Base-by-base conservation (phyloP, 345 rosid species). In the Trapa incisa region DNA sequence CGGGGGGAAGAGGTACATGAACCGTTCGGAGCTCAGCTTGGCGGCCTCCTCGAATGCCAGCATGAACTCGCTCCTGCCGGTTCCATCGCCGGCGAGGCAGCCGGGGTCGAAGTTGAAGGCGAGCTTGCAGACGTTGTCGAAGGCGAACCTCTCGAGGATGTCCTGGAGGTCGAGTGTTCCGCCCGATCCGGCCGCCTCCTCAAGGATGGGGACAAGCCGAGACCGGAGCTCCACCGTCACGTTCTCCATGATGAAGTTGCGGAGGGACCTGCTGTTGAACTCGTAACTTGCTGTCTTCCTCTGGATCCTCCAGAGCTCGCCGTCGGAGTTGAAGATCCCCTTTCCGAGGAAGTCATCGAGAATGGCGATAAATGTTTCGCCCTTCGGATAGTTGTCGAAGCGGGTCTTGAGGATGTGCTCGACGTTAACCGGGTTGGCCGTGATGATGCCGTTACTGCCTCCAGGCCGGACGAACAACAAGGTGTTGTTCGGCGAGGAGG, bases 121-220 rank as follows among this genome's bases (percentile, higher is more conserved):
- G 1, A 75, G 29, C 64, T 72, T 58, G 61, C 76, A 78, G 8
- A 78, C 63, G 32, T 69, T 67, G 45, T 75, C 74, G 39, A 78
- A 78, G 1, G 72, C 60, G 43, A 72, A 72, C 33, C 66, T 33
- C 68, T 78, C 71, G 43, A 77, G 42, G n/a, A 74, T 29, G 32
- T 74, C 78, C 9, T 74, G 74, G 37, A 74, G 63, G 52, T 74
- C 77, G 14, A 78, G 5, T 1, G 47, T 58, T 14, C 37, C 33
- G 6, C 50, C 48, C 22, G 41, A 36, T 17, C 47, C 2, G 0
- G 66, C 61, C 32, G 73, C 80, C 11, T 50, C 33, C 35, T 33
- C 41, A 1, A 69, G 61, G 32, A 72, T 62, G 4, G 78, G 76
- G 35, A 78, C 53, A 10, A 78, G 32, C 37, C 76, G 37, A 0